These are phyloP conservation scores for Kodamaea leandrae DNA, from an alignment of 805 yeast species.

Conservation along the genomic window DNA sequence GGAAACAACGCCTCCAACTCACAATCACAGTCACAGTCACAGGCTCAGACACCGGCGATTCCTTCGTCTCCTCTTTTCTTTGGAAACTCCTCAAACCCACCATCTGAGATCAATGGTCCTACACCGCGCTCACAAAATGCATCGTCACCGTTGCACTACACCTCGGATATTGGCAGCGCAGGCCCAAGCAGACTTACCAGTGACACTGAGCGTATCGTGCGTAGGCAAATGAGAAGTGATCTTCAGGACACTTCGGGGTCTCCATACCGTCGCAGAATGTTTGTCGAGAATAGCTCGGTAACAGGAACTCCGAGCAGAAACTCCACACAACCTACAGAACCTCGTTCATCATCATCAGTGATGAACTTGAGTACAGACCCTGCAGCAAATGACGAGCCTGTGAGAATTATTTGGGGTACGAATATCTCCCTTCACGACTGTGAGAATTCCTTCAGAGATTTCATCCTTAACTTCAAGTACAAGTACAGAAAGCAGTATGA, in stretches of 20 bases:
- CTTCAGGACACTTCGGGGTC: slow-evolving; percentile 70
- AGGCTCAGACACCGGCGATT: slow-evolving; percentile 36
- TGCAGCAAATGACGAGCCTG: slow-evolving; percentile 56
- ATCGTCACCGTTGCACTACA: slow-evolving; percentile 52
- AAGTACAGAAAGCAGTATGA: slow-evolving; percentile 63
- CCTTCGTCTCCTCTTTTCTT: slow-evolving; percentile 59
- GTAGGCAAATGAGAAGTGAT: slow-evolving; percentile 71
- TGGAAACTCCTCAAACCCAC: slow-evolving; percentile 44
- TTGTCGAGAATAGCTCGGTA: slow-evolving; percentile 36
- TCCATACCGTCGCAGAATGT: slow-evolving; percentile 62
- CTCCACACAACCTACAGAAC: slow-evolving; percentile 1
- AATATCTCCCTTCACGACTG: slow-evolving; percentile 91
- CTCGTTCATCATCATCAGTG: slow-evolving; percentile 21
- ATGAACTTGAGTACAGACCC: slow-evolving; percentile 25
- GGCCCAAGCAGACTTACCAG: slow-evolving; percentile 34
- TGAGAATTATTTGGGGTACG: slow-evolving; percentile 97
- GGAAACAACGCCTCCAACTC: slow-evolving; percentile 31
- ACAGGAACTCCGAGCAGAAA: slow-evolving; percentile 6
- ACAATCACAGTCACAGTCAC: slow-evolving; percentile 37
- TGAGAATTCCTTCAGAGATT: slow-evolving; percentile 73
- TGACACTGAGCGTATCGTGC: slow-evolving; percentile 42
- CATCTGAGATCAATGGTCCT: slow-evolving; percentile 29
- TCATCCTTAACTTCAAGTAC: slow-evolving; percentile 78
- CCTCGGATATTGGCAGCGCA: slow-evolving; percentile 35
- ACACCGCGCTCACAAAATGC: slow-evolving; percentile 28